phyloP scores from a whole-genome alignment of 1,284 basidiomycete genomes.

The Schizophyllum commune region DNA sequence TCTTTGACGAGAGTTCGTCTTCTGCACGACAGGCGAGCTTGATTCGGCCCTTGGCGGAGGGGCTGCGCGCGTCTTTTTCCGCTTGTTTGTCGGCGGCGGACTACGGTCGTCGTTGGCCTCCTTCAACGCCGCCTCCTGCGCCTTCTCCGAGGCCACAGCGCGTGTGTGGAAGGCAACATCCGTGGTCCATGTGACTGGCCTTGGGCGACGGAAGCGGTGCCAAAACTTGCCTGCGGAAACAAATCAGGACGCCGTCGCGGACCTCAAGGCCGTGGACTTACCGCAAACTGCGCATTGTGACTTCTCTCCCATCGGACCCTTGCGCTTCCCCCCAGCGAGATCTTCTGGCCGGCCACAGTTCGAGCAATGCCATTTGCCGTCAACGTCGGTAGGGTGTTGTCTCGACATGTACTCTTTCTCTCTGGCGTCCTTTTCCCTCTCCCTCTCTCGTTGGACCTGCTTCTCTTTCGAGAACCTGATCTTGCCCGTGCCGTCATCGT shows the following conservation, averaged over 20 bases:
- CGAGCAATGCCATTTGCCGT: constrained; percentile 88
- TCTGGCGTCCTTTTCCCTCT: constrained; percentile 71
- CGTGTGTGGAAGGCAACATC: constrained; percentile 56
- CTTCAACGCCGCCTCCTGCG: constrained; percentile 41
- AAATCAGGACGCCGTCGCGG: constrained; percentile 6
- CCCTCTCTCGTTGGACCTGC: constrained; percentile 50
- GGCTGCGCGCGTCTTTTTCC: background rate
- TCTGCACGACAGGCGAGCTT: background rate
- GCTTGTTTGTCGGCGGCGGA: background rate
- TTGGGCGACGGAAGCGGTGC: constrained; percentile 74
- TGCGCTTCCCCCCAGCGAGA: constrained; percentile 76
- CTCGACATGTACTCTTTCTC: constrained; percentile 75
- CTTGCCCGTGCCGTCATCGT: constrained; percentile 38
- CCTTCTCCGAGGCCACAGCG: constrained; percentile 40
- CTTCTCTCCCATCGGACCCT: constrained; percentile 86
- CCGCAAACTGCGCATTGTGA: constrained; percentile 89
- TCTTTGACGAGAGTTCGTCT: constrained; percentile 13
- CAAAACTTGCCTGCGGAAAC: constrained; percentile 66
- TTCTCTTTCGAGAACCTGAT: constrained; percentile 4
- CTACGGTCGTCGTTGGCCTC: constrained; percentile 23
- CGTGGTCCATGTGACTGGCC: constrained; percentile 70
- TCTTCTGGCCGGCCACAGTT: constrained; percentile 84
- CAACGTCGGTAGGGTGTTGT: constrained; percentile 73
- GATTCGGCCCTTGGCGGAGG: background rate
- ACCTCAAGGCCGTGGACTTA: constrained; percentile 28